Percentiles rank a stretch among this genome's conserved stretches.
Evolutionary conservation across 2,329 filamentous ascomycete genomes (phyloP).

Genomic region (Phialophora expanda): DNA sequence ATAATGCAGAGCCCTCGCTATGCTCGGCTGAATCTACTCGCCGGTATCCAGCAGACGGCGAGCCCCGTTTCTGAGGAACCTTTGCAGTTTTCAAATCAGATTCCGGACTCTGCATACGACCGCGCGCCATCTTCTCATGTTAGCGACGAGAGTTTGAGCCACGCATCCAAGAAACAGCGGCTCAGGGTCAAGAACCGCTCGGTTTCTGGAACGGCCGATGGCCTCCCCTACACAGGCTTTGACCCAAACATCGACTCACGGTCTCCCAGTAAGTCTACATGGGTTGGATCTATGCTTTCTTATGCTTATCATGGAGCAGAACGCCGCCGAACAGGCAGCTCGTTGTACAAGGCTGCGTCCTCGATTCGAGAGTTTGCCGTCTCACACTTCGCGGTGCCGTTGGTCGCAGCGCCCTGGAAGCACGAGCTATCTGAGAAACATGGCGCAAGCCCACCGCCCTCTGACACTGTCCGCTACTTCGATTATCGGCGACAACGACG

Average conservation of each 20-base stretch:
- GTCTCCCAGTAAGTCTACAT: constrained; percentile 17
- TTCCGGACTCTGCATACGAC: constrained; percentile 9
- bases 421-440: constrained; percentile 33
- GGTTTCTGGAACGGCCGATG: background rate
- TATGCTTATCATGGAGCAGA: constrained; percentile 9
- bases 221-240: constrained; percentile 13
- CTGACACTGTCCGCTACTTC: constrained; percentile 30
- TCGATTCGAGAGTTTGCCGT: constrained; percentile 26
- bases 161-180: constrained; percentile 2
- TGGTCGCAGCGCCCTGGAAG: constrained; percentile 30
- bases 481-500: constrained; percentile 28
- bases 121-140: background rate
- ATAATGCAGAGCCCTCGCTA: constrained; percentile 23
- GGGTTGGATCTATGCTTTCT: no score
- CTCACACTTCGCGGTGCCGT: constrained; percentile 28
- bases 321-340: constrained; percentile 25
- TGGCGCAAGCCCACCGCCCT: constrained; percentile 10
- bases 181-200: background rate
- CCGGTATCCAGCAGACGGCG: background rate
- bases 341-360: constrained; percentile 24
- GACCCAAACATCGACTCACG: constrained; percentile 8
- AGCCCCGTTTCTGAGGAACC: constrained; percentile 17
- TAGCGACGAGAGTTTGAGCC: constrained; percentile 11
- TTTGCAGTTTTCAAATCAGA: constrained; percentile 23
- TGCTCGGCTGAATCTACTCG: constrained; percentile 24